These are phyloP conservation scores for Pontederia paniculata DNA, from an alignment of 176 grass and related monocot genomes.

Conservation along the genomic window DNA sequence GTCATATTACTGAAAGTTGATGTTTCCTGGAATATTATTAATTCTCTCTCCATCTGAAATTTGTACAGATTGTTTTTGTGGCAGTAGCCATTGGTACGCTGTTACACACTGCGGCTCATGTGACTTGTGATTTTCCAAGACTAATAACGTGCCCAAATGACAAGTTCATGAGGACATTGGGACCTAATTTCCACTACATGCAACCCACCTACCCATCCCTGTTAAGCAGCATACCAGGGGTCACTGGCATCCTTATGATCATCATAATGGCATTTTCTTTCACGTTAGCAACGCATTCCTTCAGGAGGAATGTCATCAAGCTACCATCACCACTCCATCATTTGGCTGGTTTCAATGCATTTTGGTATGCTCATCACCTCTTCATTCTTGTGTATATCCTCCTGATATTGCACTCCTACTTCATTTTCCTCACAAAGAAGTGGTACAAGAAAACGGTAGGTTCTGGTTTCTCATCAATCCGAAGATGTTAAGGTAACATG, in stretches of 20 bases:
- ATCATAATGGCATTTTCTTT: constrained; percentile 95
- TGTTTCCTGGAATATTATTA: constrained; percentile 1
- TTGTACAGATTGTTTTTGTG: constrained; percentile 39
- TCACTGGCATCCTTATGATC: constrained; percentile 91
- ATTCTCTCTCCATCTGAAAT: background rate
- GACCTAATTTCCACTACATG: constrained; percentile 48
- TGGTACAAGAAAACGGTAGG: constrained; percentile 98
- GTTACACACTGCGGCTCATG: constrained; percentile 59
- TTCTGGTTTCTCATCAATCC: background rate
- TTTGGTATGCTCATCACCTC: constrained; percentile 98
- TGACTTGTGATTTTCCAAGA: constrained; percentile 90
- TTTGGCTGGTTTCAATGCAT: constrained; percentile 95
- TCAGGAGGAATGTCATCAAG: constrained; percentile 82
- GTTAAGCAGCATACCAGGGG: constrained; percentile 47
- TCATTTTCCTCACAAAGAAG: constrained; percentile 76
- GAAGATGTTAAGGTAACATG: no score
- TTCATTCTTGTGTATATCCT: constrained; percentile 68
- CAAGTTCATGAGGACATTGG: constrained; percentile 55
- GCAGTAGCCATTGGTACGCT: constrained; percentile 50
- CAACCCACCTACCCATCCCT: constrained; percentile 76
- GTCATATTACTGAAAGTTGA: background rate
- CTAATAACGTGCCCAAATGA: constrained; percentile 45
- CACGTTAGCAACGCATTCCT: constrained; percentile 79
- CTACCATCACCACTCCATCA: constrained; percentile 81
- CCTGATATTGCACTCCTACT: constrained; percentile 84